Conservation (phyloP, 2,329 filamentous ascomycete species). For the Elsinoe ampelina region DNA sequence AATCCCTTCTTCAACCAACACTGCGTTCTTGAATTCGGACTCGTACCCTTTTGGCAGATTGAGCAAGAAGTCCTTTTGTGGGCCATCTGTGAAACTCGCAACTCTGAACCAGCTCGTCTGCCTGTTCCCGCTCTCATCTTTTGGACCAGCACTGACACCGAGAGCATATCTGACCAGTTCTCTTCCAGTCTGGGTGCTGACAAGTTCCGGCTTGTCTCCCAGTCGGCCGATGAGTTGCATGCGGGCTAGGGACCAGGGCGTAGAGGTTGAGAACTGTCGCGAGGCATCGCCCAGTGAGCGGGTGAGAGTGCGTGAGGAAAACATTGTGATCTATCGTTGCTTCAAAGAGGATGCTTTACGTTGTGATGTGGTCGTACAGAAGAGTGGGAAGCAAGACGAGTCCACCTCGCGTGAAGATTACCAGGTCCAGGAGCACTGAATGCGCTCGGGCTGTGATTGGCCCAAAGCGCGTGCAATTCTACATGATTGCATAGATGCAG, state of each 20-base stretch:
- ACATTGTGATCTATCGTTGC: constrained; percentile 28
- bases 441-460: too few relatives aligned
- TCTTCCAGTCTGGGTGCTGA: constrained; percentile 57
- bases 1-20: background rate
- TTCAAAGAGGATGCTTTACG: background rate
- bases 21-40: background rate
- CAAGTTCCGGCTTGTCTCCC: constrained; percentile 66
- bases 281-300: constrained; percentile 34
- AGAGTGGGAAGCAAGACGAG: too few relatives aligned
- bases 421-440: too few relatives aligned
- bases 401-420: too few relatives aligned
- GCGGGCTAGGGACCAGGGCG: constrained; percentile 57
- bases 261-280: constrained; percentile 69
- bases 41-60: constrained; percentile 75
- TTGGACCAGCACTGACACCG: constrained; percentile 56
- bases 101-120: constrained; percentile 81
- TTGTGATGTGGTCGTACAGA: background rate
- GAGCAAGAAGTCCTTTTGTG: constrained; percentile 61
- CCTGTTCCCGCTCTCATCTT: constrained; percentile 56
- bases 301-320: constrained; percentile 42
- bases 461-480: too few relatives aligned
- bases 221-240: constrained; percentile 84
- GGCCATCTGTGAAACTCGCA: constrained; percentile 60
- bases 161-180: constrained; percentile 72
- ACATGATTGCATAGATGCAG: too few relatives aligned